Evolutionary conservation across 2,329 filamentous ascomycete species (phyloP).

Genomic region (Neofusicoccum umdonicola): DNA sequence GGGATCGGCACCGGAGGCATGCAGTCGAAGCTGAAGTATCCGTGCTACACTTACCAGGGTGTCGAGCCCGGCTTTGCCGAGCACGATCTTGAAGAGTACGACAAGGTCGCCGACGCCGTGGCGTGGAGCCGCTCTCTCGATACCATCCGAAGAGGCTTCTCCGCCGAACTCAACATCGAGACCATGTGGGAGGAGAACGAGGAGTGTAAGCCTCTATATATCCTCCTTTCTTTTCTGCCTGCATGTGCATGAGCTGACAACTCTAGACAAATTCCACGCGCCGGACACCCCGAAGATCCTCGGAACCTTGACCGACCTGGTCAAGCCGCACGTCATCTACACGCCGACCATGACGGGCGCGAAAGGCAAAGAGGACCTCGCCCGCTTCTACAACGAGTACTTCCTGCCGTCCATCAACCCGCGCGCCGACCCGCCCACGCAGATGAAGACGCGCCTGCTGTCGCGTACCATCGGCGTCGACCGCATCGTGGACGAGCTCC

Average conservation of each 20-base stretch:
- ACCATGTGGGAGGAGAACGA: constrained; percentile 43
- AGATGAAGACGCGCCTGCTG: constrained; percentile 48
- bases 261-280: constrained; percentile 35
- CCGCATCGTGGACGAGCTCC: constrained; percentile 61
- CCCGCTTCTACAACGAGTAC: constrained; percentile 55
- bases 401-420: constrained; percentile 49
- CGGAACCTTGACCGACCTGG: constrained; percentile 34
- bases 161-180: constrained; percentile 47
- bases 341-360: constrained; percentile 48
- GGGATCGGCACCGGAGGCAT: constrained; percentile 52
- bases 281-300: constrained; percentile 38
- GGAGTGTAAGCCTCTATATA: constrained; percentile 26
- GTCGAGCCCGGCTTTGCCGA: constrained; percentile 68
- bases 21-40: constrained; percentile 40
- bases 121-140: constrained; percentile 67
- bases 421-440: constrained; percentile 41
- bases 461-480: constrained; percentile 58
- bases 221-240: not conserved
- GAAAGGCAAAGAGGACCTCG: constrained; percentile 41
- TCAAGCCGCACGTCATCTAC: constrained; percentile 42
- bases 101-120: constrained; percentile 61
- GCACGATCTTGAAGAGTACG: constrained; percentile 65
- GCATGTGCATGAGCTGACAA: constrained; percentile 4
- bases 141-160: constrained; percentile 60
- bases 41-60: constrained; percentile 55